Conservation (phyloP, 768 basidiomycete species). For the Termitomyces sp. region DNA sequence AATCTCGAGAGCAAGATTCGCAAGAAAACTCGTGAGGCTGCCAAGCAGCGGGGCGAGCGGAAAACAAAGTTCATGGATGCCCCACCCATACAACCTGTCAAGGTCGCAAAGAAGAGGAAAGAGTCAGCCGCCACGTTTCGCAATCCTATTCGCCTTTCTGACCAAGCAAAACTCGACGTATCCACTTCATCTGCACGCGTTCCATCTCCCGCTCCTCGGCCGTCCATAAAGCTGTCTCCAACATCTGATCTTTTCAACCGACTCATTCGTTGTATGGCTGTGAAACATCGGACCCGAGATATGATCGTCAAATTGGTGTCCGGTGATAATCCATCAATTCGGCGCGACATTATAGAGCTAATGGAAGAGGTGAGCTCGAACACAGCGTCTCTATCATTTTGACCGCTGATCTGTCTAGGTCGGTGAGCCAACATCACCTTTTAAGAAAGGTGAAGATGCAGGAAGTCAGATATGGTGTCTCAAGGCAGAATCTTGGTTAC, state of each 20-base stretch:
- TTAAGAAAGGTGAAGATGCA: constrained; percentile 30
- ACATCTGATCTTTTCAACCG: constrained; percentile 27
- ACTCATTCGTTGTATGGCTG: constrained; percentile 49
- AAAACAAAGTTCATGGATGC: constrained; percentile 46
- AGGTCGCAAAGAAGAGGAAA: constrained; percentile 34
- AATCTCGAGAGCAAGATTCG: constrained; percentile 38
- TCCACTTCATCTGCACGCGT: constrained; percentile 21
- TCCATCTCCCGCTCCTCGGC: constrained; percentile 22
- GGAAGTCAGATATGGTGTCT: constrained; percentile 43
- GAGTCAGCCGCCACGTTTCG: constrained; percentile 31
- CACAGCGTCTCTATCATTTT: background rate
- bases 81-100: constrained; percentile 31
- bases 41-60: constrained; percentile 35
- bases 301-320: constrained; percentile 44
- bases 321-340: constrained; percentile 28
- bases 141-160: constrained; percentile 27
- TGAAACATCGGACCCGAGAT: constrained; percentile 43
- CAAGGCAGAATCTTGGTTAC: constrained; percentile 53
- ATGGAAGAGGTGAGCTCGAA: constrained; percentile 43
- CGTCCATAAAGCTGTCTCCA: constrained; percentile 12
- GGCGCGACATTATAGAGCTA: constrained; percentile 39
- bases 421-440: constrained; percentile 36
- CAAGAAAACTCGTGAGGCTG: constrained; percentile 41
- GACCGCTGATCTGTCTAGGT: constrained; percentile 30
- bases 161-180: constrained; percentile 23